These are phyloP conservation scores for Penicillium tannophilum DNA, from an alignment of 495 filamentous ascomycete species.

Conservation along the genomic window DNA sequence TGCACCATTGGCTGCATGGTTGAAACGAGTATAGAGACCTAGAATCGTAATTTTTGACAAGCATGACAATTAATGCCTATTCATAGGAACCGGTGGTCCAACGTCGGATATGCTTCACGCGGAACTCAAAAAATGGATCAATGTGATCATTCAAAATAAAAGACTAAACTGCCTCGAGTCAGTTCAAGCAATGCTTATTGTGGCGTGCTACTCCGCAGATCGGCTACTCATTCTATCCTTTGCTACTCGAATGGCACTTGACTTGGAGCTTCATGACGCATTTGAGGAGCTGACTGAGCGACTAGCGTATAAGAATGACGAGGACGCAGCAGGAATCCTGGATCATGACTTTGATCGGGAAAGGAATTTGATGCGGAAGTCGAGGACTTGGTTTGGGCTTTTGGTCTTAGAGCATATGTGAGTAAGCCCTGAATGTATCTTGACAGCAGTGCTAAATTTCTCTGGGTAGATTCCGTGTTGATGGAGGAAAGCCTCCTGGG, in stretches of 20 bases:
- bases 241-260: slow-evolving; percentile 50
- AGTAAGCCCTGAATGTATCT: neutral
- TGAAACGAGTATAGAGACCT: slow-evolving; percentile 29
- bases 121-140: slow-evolving; percentile 48
- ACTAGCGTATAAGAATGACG: slow-evolving; percentile 31
- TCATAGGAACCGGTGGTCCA: slow-evolving; percentile 33
- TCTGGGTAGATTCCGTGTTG: slow-evolving; percentile 45
- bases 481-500: slow-evolving; percentile 51
- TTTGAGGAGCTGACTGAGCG: slow-evolving; percentile 42
- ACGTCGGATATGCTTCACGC: slow-evolving; percentile 42
- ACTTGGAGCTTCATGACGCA: slow-evolving; percentile 44
- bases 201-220: slow-evolving; percentile 52
- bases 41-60: neutral
- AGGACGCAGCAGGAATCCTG: slow-evolving; percentile 17
- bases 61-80: neutral
- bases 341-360: slow-evolving; percentile 29
- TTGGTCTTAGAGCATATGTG: slow-evolving; percentile 53
- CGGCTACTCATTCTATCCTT: slow-evolving; percentile 48
- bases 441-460: neutral
- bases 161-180: slow-evolving; percentile 42
- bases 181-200: slow-evolving; percentile 51
- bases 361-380: slow-evolving; percentile 39
- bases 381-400: slow-evolving; percentile 49
- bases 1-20: slow-evolving; percentile 51
- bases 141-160: slow-evolving; percentile 46